Evolutionary conservation across 2,329 filamentous ascomycete species (phyloP).

Genomic region (Tympanopsis confertula): DNA sequence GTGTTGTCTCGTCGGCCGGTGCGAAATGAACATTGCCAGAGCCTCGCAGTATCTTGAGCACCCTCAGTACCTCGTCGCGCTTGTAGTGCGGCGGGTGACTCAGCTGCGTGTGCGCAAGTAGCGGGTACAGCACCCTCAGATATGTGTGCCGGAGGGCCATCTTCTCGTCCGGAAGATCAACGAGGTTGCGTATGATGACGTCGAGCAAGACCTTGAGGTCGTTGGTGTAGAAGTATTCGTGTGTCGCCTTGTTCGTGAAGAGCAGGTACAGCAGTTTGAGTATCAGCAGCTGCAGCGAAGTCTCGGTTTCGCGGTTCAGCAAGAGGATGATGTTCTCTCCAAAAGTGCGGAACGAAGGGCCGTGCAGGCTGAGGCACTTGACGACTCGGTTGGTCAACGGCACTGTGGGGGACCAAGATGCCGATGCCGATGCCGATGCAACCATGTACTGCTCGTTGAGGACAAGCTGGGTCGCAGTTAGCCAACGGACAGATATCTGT

Average conservation of each 20-base stretch:
- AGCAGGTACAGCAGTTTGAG: constrained; percentile 89
- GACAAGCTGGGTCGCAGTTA: constrained; percentile 56
- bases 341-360: constrained; percentile 78
- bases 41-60: constrained; percentile 62
- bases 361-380: constrained; percentile 75
- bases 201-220: constrained; percentile 88
- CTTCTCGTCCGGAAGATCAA: constrained; percentile 81
- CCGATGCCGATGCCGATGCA: constrained; percentile 40
- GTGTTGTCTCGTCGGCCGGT: constrained; percentile 68
- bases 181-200: constrained; percentile 91
- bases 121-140: constrained; percentile 78
- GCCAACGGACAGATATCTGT: constrained; percentile 80
- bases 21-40: constrained; percentile 64
- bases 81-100: constrained; percentile 84
- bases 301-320: constrained; percentile 88
- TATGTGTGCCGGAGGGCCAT: constrained; percentile 79
- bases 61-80: constrained; percentile 66
- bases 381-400: constrained; percentile 84
- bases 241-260: constrained; percentile 81
- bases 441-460: constrained; percentile 99
- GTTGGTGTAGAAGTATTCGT: constrained; percentile 98
- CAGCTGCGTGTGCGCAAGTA: constrained; percentile 85
- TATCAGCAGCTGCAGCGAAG: constrained; percentile 87
- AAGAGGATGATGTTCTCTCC: constrained; percentile 94
- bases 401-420: constrained; percentile 24